These are phyloP conservation scores for Raphanus hybrid DNA, from an alignment of 441 rosid genomes.

Conservation along the genomic window DNA sequence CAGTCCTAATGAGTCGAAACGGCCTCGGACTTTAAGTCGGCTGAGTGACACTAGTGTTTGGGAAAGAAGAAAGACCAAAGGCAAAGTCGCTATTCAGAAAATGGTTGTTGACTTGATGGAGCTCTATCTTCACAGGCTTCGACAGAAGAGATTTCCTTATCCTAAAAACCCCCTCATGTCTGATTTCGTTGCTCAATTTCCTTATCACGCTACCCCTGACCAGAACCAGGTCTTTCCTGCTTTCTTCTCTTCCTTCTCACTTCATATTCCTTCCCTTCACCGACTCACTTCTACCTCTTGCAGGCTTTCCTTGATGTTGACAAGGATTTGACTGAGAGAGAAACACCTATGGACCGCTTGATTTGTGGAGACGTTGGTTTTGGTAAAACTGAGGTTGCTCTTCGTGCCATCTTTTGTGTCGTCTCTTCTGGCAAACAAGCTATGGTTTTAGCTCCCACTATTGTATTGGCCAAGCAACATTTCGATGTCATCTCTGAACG, in stretches of 20 bases:
- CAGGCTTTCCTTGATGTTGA: constrained; percentile 97
- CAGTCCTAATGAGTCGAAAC: constrained; percentile 90
- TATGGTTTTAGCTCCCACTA: constrained; percentile 96
- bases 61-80: constrained; percentile 95
- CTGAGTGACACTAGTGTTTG: constrained; percentile 80
- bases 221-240: constrained; percentile 72
- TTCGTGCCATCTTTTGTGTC: constrained; percentile 91
- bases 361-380: constrained; percentile 99
- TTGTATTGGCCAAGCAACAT: constrained; percentile 96
- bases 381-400: constrained; percentile 98
- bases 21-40: constrained; percentile 82
- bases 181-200: constrained; percentile 75
- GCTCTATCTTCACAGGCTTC: constrained; percentile 88
- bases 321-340: constrained; percentile 89
- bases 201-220: constrained; percentile 89
- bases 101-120: constrained; percentile 99
- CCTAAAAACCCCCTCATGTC: constrained; percentile 69
- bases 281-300: constrained; percentile 34
- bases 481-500: constrained; percentile 85
- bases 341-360: constrained; percentile 96
- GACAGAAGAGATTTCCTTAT: constrained; percentile 85
- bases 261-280: constrained; percentile 6
- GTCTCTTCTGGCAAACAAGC: constrained; percentile 92
- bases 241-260: constrained; percentile 20
- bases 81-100: constrained; percentile 95